Percentiles rank a stretch among this genome's conserved stretches.
Evolutionary conservation across 805 yeast genomes (phyloP).

Genomic region (Aciculoconidium aculeatum): DNA sequence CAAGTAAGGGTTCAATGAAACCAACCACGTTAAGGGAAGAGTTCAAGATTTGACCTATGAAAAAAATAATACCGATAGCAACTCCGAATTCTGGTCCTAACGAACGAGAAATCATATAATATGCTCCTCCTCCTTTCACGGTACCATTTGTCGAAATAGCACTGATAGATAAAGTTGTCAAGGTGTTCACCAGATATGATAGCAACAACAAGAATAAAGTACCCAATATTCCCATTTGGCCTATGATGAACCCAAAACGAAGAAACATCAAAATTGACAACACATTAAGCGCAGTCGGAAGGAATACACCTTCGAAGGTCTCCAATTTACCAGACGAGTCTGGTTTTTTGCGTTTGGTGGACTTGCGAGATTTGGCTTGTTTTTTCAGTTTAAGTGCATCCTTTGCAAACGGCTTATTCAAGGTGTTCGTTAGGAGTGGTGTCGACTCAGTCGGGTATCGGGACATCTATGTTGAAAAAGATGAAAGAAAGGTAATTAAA

Average conservation of each 20-base stretch:
- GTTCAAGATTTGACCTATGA: slow-evolving; percentile 89
- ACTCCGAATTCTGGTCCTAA: slow-evolving; percentile 99
- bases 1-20: slow-evolving; percentile 82
- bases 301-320: slow-evolving; percentile 84
- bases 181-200: slow-evolving; percentile 73
- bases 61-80: slow-evolving; percentile 90
- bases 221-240: slow-evolving; percentile 89
- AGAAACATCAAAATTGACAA: slow-evolving; percentile 91
- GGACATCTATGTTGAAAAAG: slow-evolving; percentile 1
- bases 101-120: slow-evolving; percentile 92
- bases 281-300: slow-evolving; percentile 91
- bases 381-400: slow-evolving; percentile 1
- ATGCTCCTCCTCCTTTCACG: slow-evolving; percentile 97
- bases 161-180: slow-evolving; percentile 85
- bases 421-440: slow-evolving; percentile 3
- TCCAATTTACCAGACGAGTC: slow-evolving; percentile 46
- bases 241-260: slow-evolving; percentile 91
- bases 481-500: slow-evolving; percentile 1
- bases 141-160: slow-evolving; percentile 98
- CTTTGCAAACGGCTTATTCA: background rate
- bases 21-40: slow-evolving; percentile 94
- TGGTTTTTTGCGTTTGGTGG: slow-evolving; percentile 1
- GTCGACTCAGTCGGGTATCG: slow-evolving; percentile 4
- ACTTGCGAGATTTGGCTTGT: slow-evolving; percentile 2
- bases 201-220: slow-evolving; percentile 58